phyloP scores from a whole-genome alignment of 2,329 filamentous ascomycete species.

The Colletotrichum orbiculare region DNA sequence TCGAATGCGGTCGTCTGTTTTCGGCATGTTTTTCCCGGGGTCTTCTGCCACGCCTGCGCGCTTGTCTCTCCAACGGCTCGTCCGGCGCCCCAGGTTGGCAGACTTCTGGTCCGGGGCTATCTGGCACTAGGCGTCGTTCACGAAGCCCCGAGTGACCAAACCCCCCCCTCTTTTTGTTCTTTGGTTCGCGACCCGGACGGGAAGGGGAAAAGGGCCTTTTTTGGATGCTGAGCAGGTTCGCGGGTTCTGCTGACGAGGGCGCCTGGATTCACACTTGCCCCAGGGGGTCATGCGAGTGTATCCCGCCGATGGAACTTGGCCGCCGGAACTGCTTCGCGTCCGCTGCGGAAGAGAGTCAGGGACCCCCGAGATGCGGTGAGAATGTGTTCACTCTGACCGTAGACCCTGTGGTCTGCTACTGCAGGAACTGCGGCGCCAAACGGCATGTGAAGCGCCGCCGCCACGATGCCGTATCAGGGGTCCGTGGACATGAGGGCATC shows the following conservation, averaged over 20 bases:
- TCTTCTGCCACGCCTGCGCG: not conserved
- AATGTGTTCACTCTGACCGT: conserved; percentile 1
- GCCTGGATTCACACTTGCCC: no score
- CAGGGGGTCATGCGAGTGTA: conserved; percentile 19
- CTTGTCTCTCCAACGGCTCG: conserved; percentile 28
- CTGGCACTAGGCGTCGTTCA: no score
- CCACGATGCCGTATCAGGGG: not conserved
- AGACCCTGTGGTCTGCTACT: conserved; percentile 16
- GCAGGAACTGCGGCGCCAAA: conserved; percentile 28
- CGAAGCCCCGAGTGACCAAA: not conserved
- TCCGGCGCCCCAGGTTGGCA: not conserved
- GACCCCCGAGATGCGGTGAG: conserved; percentile 32
- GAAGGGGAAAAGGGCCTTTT: no score
- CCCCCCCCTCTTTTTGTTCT: not conserved
- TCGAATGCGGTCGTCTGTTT: conserved; percentile 28
- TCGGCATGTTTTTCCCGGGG: conserved; percentile 8
- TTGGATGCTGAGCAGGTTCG: no score
- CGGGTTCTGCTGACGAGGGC: conserved; percentile 3
- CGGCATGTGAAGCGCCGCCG: conserved; percentile 26
- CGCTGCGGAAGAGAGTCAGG: conserved; percentile 22
- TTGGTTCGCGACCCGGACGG: no score
- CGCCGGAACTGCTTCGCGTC: not conserved
- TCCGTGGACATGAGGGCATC: conserved; percentile 25
- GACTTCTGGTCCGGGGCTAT: no score
- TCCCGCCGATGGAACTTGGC: conserved; percentile 1